Conservation (phyloP, 352 stramenopile genomes). For the Hyaloperonospora brassicae region DNA sequence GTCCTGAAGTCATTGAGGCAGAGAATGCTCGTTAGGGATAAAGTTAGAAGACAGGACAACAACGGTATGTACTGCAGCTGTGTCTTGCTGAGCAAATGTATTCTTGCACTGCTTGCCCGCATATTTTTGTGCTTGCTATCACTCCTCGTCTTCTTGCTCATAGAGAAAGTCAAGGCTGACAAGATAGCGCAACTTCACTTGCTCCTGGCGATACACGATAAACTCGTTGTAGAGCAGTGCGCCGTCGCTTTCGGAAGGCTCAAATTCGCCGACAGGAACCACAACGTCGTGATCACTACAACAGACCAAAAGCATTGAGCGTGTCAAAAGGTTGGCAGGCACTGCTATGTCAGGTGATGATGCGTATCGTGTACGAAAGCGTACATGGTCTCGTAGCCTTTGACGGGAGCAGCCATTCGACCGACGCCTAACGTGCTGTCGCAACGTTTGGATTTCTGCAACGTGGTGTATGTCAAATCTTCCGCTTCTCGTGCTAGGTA, state of each 20-base stretch:
- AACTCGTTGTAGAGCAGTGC: conserved; percentile 72
- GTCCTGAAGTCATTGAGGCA: conserved; percentile 22
- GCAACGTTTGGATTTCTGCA: conserved; percentile 30
- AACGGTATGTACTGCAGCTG: conserved; percentile 21
- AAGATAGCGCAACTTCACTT: conserved; percentile 61
- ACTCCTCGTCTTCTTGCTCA: conserved; percentile 21
- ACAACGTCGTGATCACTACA: conserved; percentile 40
- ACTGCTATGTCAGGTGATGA: background rate
- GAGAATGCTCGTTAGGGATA: conserved; percentile 31
- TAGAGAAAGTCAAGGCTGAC: conserved; percentile 46
- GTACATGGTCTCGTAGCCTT: conserved; percentile 39
- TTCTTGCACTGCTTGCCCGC: conserved; percentile 1
- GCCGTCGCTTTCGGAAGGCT: conserved; percentile 36
- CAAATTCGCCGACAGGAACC: conserved; percentile 49
- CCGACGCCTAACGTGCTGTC: conserved; percentile 50
- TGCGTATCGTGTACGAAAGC: conserved; percentile 1
- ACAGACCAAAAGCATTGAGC: background rate
- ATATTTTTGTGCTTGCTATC: conserved; percentile 1
- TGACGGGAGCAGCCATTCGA: conserved; percentile 41
- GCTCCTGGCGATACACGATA: conserved; percentile 61
- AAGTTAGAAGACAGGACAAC: conserved; percentile 35
- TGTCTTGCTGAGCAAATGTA: conserved; percentile 11
- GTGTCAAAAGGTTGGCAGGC: background rate
- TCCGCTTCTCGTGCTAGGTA: conserved; percentile 45
- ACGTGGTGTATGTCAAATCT: conserved; percentile 40